A percentile compares a stretch with the other conserved stretches of the same genome.
These are phyloP conservation scores for Puccinia novopanici DNA, from an alignment of 1,284 basidiomycete genomes.

Conservation along the genomic window DNA sequence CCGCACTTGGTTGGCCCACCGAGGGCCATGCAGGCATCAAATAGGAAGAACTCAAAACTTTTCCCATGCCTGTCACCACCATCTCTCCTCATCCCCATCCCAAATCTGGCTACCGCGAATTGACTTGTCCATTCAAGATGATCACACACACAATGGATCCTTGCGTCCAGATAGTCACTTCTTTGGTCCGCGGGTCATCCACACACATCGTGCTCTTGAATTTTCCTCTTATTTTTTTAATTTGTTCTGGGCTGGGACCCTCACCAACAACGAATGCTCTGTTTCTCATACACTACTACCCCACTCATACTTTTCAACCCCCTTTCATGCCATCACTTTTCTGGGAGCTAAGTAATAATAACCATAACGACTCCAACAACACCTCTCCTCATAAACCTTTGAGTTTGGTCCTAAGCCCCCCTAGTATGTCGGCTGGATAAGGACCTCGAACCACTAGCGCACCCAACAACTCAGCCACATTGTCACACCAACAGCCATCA, in stretches of 20 bases:
- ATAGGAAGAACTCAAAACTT: conserved; percentile 74
- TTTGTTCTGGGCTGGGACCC: too few species aligned
- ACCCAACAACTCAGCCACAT: conserved; percentile 42
- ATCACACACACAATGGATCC: too few species aligned
- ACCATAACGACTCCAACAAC: not conserved
- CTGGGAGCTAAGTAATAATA: too few species aligned
- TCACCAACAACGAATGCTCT: too few species aligned
- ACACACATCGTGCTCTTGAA: too few species aligned
- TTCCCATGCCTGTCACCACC: conserved; percentile 72
- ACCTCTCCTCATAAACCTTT: not conserved
- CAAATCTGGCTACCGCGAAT: conserved; percentile 61
- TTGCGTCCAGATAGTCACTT: too few species aligned
- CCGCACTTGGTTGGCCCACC: conserved; percentile 81
- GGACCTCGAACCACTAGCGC: conserved; percentile 32
- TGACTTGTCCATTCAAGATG: too few species aligned
- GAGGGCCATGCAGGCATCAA: conserved; percentile 71
- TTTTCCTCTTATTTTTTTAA: too few species aligned
- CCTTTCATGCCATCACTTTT: too few species aligned
- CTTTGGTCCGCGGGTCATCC: too few species aligned
- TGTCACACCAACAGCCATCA: not conserved
- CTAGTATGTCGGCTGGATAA: conserved; percentile 31
- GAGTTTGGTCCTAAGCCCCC: not conserved
- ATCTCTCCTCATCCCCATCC: conserved; percentile 68
- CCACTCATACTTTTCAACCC: too few species aligned
- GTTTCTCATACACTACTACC: too few species aligned